Evolutionary conservation across 345 rosid genomes (phyloP).

Genomic region (Euphorbia lathyris): DNA sequence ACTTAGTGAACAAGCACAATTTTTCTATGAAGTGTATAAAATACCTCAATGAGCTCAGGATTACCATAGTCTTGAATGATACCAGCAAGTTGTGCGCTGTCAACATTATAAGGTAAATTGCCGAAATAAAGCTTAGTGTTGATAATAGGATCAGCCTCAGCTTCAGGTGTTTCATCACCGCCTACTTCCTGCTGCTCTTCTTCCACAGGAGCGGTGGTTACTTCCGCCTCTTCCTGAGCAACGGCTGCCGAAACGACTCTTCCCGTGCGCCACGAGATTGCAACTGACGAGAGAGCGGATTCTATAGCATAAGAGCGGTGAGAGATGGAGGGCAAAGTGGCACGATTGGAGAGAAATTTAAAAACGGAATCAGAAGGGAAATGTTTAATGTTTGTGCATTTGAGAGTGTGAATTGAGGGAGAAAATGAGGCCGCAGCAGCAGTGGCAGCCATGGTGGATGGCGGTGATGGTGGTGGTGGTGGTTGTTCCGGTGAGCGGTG

Average conservation of each 20-base stretch:
- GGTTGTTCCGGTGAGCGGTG: constrained; percentile 12
- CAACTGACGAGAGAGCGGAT: constrained; percentile 2
- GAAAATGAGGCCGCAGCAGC: constrained; percentile 46
- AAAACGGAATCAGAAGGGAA: constrained; percentile 14
- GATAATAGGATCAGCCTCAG: constrained; percentile 14
- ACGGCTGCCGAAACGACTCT: constrained; percentile 45
- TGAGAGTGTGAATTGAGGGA: constrained; percentile 37
- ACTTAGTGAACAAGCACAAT: too few relatives aligned
- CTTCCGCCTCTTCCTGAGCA: constrained; percentile 42
- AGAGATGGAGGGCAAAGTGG: constrained; percentile 4
- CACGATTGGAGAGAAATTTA: constrained; percentile 22
- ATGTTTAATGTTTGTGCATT: constrained; percentile 34
- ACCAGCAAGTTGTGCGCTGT: constrained; percentile 88
- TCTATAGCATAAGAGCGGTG: constrained; percentile 12
- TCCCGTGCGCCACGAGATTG: constrained; percentile 28
- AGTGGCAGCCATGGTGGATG: constrained; percentile 34
- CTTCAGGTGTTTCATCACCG: constrained; percentile 20
- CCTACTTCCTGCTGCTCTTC: constrained; percentile 23
- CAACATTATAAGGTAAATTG: constrained; percentile 83
- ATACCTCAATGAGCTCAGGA: constrained; percentile 82
- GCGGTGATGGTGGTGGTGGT: constrained; percentile 20
- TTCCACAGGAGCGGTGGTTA: constrained; percentile 21
- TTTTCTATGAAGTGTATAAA: too few relatives aligned
- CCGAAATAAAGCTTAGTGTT: constrained; percentile 89
- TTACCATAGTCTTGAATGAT: constrained; percentile 71